Evolutionary conservation across 257 asterid species (phyloP), one percentile per base, ranked within the genome.

Genomic region (Knoxia roxburghii): DNA sequence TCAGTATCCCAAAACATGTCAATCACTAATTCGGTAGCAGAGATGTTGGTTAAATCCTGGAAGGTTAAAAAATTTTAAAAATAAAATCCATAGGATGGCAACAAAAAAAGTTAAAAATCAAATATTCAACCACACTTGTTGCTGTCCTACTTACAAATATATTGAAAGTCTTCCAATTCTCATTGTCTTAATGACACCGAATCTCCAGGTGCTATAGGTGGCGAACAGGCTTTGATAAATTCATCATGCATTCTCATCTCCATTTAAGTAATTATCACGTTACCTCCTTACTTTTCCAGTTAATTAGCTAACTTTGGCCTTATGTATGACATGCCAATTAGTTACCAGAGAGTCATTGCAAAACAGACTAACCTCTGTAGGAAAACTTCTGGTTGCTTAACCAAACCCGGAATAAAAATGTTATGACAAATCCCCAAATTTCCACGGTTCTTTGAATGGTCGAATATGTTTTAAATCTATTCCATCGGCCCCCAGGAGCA

Each of bases 401-500:
- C 99, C 99, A 94, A 75, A 78, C 87, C 78, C 74, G 87, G 73
- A 94, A 94, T 69, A 90, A 12, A 73, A 94, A 90, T 64, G 85
- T 90, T 26, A 94, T 76, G 68, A 94, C 95, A 80, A 82, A 88
- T 67, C 96, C 97, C 99, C 99, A 94, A 75, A 94, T 94, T 73
- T 94, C 99, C 79, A 94, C 72, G 56, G 96, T 87, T 79, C 99
- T 88, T 74, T 94, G 97, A 68, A 94, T 81, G 29, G 99, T 93
- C 20, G 99, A 93, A 77, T 93, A 93, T 5, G 96, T 94, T 76
- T 90, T 94, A 64, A 90, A 94, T 78, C 95, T 77, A 79, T 80
- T 85, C 99, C 99, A 94, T 37, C 97, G 95, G 48, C 99, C 99
- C 67, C 99, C 99, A 68, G 97, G 97, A 33, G 91, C 77, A 75